These are phyloP conservation scores for Lyophyllum shimeji DNA, from an alignment of 768 basidiomycete species.

Conservation along the genomic window DNA sequence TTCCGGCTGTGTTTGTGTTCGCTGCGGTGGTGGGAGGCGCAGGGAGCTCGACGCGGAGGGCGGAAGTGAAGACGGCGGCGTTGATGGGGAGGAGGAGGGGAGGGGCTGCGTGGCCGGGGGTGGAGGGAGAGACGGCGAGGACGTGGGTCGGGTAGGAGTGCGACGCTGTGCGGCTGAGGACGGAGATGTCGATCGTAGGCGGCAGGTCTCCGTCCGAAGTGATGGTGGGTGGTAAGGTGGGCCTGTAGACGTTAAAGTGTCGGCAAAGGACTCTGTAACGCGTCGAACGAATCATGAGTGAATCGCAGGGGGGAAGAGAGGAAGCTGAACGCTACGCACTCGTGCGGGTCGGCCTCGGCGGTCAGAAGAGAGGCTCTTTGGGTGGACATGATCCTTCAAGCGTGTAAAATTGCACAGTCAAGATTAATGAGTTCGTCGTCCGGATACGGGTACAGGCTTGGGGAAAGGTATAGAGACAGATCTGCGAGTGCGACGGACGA, in stretches of 20 bases:
- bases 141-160: conserved; percentile 56
- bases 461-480: neutral
- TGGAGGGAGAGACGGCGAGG: conserved; percentile 43
- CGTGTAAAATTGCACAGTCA: too few relatives aligned
- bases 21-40: conserved; percentile 24
- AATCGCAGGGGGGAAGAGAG: neutral
- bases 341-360: conserved; percentile 29
- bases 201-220: conserved; percentile 28
- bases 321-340: conserved; percentile 24
- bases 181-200: conserved; percentile 45
- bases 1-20: conserved; percentile 25
- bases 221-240: conserved; percentile 10
- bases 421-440: conserved; percentile 1
- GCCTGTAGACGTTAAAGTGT: conserved; percentile 40
- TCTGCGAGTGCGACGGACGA: neutral
- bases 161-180: conserved; percentile 27
- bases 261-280: conserved; percentile 40
- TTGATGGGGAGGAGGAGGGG: conserved; percentile 56
- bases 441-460: neutral
- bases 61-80: conserved; percentile 41
- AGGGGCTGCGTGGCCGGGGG: conserved; percentile 18
- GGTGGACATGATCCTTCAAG: conserved; percentile 24
- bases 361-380: conserved; percentile 32
- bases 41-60: conserved; percentile 36
- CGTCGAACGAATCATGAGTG: neutral